Conservation (phyloP, 768 basidiomycete species). For the Sporobolomyces roseus region DNA sequence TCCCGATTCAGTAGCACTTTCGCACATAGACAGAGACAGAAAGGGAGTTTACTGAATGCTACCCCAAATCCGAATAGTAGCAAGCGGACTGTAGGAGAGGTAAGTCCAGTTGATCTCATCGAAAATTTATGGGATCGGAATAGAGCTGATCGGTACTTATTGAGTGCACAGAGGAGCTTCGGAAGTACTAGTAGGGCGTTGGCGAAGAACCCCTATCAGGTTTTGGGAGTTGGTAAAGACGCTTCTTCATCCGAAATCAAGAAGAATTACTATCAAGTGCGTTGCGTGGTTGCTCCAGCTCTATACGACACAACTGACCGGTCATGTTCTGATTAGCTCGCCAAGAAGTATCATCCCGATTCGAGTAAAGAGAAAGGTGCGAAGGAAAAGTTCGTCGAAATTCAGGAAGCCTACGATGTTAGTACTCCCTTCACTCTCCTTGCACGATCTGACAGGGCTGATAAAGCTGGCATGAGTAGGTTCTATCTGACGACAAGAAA, state of each 20-base stretch:
- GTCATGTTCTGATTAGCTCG: constrained; percentile 60
- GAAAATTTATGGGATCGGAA: not conserved
- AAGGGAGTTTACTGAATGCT: not conserved
- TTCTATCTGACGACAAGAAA: constrained; percentile 90
- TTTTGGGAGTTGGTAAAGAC: constrained; percentile 81
- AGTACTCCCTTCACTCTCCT: constrained; percentile 45
- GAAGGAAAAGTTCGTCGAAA: constrained; percentile 89
- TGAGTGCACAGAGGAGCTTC: constrained; percentile 19
- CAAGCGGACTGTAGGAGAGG: not conserved
- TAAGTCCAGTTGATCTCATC: no score
- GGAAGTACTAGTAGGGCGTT: not conserved
- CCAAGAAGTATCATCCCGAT: constrained; percentile 96
- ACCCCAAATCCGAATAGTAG: not conserved
- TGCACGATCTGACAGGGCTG: not conserved
- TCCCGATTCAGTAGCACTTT: not conserved
- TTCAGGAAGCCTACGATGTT: constrained; percentile 96
- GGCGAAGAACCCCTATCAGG: constrained; percentile 77
- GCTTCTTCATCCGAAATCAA: constrained; percentile 85
- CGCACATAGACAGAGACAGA: not conserved
- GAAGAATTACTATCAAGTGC: constrained; percentile 91
- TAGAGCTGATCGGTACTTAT: no score
- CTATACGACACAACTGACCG: no score
- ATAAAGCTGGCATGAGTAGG: constrained; percentile 78
- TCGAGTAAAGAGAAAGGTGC: constrained; percentile 89
- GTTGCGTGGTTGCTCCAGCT: not conserved